Evolutionary conservation across 2,329 filamentous ascomycete genomes (phyloP).

Genomic region (Colletotrichum eremochloae): DNA sequence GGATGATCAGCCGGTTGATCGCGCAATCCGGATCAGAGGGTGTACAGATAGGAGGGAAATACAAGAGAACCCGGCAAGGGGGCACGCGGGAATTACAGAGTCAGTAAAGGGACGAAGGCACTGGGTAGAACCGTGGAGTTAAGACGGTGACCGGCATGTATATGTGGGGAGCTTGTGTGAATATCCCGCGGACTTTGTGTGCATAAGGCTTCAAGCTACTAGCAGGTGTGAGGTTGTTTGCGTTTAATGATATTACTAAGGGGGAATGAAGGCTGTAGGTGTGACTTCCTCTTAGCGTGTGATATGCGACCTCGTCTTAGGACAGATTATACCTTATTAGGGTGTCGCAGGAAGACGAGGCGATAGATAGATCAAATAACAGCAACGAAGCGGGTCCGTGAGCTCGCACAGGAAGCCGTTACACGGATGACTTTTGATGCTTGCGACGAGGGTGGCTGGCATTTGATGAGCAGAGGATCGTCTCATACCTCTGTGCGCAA

Average conservation of each 20-base stretch:
- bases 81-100: neutral
- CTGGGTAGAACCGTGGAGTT: neutral
- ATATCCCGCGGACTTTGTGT: neutral
- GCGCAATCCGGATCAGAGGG: conserved; percentile 19
- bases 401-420: conserved; percentile 8
- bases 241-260: neutral
- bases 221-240: conserved; percentile 4
- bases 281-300: neutral
- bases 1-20: conserved; percentile 29
- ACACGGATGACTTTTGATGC: neutral
- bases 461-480: neutral
- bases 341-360: neutral
- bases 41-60: conserved; percentile 8
- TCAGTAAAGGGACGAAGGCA: neutral
- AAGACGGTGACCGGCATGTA: neutral
- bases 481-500: neutral
- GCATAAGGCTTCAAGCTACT: neutral
- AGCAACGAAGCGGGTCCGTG: neutral
- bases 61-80: neutral
- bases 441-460: neutral
- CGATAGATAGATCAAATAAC: neutral
- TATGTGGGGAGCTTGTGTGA: conserved; percentile 2
- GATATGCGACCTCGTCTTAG: neutral
- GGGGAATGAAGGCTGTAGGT: neutral
- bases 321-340: neutral